Evolutionary conservation across 2,329 filamentous ascomycete genomes (phyloP).

Genomic region (Dactylellina sp.): DNA sequence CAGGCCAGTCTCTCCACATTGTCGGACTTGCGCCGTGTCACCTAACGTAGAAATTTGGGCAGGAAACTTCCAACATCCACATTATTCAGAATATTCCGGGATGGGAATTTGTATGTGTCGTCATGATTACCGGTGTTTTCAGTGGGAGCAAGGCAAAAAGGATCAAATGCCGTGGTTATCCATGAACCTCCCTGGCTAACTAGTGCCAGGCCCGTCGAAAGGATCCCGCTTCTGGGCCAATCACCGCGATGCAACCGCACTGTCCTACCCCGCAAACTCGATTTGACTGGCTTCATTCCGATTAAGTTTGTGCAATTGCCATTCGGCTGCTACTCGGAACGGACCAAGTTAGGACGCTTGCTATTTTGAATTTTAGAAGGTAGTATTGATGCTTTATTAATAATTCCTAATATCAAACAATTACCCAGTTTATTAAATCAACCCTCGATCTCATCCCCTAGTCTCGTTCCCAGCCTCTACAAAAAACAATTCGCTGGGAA

Average conservation of each 20-base stretch:
- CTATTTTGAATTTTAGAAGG: no score
- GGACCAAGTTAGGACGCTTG: no score
- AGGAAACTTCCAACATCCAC: slow-evolving; percentile 6
- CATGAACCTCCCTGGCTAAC: slow-evolving; percentile 20
- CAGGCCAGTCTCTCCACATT: neutral
- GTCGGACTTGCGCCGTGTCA: slow-evolving; percentile 4
- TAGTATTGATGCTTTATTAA: no score
- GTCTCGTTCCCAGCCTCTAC: no score
- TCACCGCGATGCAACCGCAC: neutral
- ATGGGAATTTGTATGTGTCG: slow-evolving; percentile 32
- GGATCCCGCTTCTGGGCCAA: neutral
- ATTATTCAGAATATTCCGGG: neutral
- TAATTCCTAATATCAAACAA: no score
- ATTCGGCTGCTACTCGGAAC: no score
- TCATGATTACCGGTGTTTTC: slow-evolving; percentile 43
- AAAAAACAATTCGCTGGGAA: no score
- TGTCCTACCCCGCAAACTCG: slow-evolving; percentile 10
- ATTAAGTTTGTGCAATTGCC: neutral
- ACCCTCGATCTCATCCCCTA: no score
- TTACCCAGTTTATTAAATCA: no score
- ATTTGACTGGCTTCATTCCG: neutral
- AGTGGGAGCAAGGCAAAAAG: neutral
- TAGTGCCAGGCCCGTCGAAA: slow-evolving; percentile 1
- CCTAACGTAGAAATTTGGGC: neutral
- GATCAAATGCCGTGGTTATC: slow-evolving; percentile 14